Percentiles rank a stretch among this genome's conserved stretches.
Conservation (phyloP, 345 rosid species). For the Linum tenue region DNA sequence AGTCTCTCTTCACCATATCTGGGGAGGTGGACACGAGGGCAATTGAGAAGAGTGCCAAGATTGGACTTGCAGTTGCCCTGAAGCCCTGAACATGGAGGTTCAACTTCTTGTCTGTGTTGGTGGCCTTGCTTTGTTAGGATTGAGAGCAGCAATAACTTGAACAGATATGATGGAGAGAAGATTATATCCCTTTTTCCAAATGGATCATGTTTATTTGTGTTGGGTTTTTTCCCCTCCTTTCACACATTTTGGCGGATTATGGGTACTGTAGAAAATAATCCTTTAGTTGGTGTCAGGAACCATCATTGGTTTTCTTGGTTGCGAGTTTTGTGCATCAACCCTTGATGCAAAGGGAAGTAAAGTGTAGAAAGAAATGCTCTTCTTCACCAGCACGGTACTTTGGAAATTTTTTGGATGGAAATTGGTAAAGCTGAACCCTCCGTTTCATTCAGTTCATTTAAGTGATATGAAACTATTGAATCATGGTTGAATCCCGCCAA, state of each 20-base stretch:
- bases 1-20: constrained; percentile 54
- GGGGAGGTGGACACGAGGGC: constrained; percentile 63
- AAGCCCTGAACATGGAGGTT: constrained; percentile 38
- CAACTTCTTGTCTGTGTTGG: not conserved
- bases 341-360: not conserved
- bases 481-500: too few relatives aligned
- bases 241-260: not conserved
- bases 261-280: not conserved
- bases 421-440: not conserved
- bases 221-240: not conserved
- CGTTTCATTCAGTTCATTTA: too few relatives aligned
- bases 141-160: not conserved
- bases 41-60: constrained; percentile 33
- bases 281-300: not conserved
- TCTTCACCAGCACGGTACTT: not conserved
- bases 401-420: not conserved
- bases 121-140: not conserved
- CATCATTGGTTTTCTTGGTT: not conserved
- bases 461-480: too few relatives aligned
- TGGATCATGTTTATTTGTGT: too few relatives aligned
- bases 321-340: not conserved
- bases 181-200: too few relatives aligned
- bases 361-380: not conserved
- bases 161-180: too few relatives aligned
- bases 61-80: constrained; percentile 69